Evolutionary conservation across 2,329 filamentous ascomycete species (phyloP), one percentile per base, ranked within the genome.

Genomic region (Neofusicoccum cordaticola): DNA sequence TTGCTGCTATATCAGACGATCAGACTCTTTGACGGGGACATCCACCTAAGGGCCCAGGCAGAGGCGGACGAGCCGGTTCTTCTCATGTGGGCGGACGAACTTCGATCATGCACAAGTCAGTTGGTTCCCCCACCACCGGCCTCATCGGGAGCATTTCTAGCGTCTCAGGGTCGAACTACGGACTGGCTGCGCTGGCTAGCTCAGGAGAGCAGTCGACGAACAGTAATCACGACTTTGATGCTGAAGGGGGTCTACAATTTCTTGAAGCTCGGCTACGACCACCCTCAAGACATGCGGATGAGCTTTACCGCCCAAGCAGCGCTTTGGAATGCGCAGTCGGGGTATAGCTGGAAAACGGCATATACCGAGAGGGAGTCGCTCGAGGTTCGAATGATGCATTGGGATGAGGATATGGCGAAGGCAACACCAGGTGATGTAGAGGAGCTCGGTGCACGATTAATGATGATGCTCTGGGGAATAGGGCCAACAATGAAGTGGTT

Each of bases 121-220:
- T 8, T 47, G 44, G 27, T 22, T 2, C 41, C 52, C 2, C 39
- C 58, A 2, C 13, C 51, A 9, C 44, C 44, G 1, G 11, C 37
- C 13, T n/a, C 58, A 13, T 8, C 37, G 7, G 34, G n/a, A 4
- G 44, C 31, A 15, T 17, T 34, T 2, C 15, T 44, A 13, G 22
- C 22, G 1, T 67, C 69, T 12, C 66, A 66, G 7, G 19, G 12
- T 8, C 35, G 31, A 4, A 5, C 42, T 12, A 34, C 50, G 15
- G 57, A 68, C 2, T 66, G 69, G 56, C 67, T 65, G 2, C 68
- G 67, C 12, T 75, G 74, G 73, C 56, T 77, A 2, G 64, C 74
- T 3, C 71, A 68, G 0, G 74, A 76, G 65, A 74, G 71, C 48
- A 70, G 72, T 15, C 70, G 73, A 1, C 71, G 73, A 7, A 75